Percentiles rank a stretch among this genome's conserved stretches.
Conservation (phyloP, 2,329 filamentous ascomycete genomes). For the Elsinoe ampelina region DNA sequence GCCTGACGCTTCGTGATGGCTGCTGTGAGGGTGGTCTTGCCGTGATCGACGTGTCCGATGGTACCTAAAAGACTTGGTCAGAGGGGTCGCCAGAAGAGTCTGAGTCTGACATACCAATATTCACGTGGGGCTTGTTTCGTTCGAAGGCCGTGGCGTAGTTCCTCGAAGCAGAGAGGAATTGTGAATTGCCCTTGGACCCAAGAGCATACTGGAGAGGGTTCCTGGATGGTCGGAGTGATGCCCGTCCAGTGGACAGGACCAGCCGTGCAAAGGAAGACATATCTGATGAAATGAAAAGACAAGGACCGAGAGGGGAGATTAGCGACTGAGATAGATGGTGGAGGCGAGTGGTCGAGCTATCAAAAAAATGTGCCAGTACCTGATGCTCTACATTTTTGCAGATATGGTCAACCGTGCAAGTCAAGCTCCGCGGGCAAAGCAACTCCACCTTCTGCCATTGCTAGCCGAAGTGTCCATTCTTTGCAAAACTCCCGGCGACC, state of each 20-base stretch:
- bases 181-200: slow-evolving; percentile 52
- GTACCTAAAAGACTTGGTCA: slow-evolving; percentile 52
- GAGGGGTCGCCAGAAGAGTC: background rate
- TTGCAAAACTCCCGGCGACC: background rate
- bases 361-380: slow-evolving; percentile 12
- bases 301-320: slow-evolving; percentile 14
- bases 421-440: background rate
- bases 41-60: slow-evolving; percentile 88
- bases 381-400: slow-evolving; percentile 3
- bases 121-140: slow-evolving; percentile 93
- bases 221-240: slow-evolving; percentile 58
- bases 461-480: background rate
- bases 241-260: slow-evolving; percentile 72
- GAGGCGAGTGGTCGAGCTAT: background rate
- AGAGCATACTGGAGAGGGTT: slow-evolving; percentile 69
- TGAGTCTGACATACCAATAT: slow-evolving; percentile 61
- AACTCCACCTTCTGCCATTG: slow-evolving; percentile 5
- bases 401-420: background rate
- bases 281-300: slow-evolving; percentile 1
- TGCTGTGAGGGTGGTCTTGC: slow-evolving; percentile 89
- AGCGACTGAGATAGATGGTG: slow-evolving; percentile 2
- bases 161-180: slow-evolving; percentile 51
- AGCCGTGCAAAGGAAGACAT: slow-evolving; percentile 42
- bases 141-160: slow-evolving; percentile 61
- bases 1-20: slow-evolving; percentile 98